Base-by-base conservation (phyloP, 1,284 basidiomycete species). In the Cutaneotrichosporon curvatum region DNA sequence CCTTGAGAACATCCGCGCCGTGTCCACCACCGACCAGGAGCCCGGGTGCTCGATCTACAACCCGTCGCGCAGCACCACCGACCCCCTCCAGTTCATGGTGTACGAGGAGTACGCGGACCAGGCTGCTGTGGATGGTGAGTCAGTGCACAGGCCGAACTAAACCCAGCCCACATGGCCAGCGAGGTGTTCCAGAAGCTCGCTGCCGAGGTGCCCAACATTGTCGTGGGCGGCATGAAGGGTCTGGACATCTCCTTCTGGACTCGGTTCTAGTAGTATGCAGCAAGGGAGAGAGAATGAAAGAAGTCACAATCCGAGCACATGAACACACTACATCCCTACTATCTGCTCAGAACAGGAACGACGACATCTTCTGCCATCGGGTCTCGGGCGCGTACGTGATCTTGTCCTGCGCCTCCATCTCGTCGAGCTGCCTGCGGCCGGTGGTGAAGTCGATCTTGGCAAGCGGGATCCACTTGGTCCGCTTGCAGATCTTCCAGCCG, bases 371-470 rank as follows among this genome's bases (percentile, higher is more conserved):
- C 43, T 60, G 43, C 42, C 45, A 61, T 34, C 39, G 46, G 6
- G 40, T 54, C 19, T 57, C 54, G 11, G 54, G 49, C 47, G 43
- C 55, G 56, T 52, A 63, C 20, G 36, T 52, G 43, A 58, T 55
- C 37, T 55, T 48, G 50, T 72, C 68, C 14, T 49, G 34, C 22
- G 46, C 58, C 44, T 81, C 80, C 35, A 80, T 80, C 65, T 81
- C 80, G 63, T 82, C 80, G 20, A 79, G 51, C 41, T 77, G 75
- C 15, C 79, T 76, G 48, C 80, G 78, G 45, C 81, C 81, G 12
- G 81, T 79, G 51, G 74, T 65, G 56, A 83, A 81, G 70, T 82
- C 81, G 74, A 82, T 82, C 57, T 81, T 75, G 16, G 71, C 58
- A 16, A 76, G 70, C 37, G 66, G 72, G 71, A 80, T 77, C 40